These are phyloP conservation scores for Cytospora leucostoma DNA, from an alignment of 2,329 filamentous ascomycete species.

Conservation along the genomic window DNA sequence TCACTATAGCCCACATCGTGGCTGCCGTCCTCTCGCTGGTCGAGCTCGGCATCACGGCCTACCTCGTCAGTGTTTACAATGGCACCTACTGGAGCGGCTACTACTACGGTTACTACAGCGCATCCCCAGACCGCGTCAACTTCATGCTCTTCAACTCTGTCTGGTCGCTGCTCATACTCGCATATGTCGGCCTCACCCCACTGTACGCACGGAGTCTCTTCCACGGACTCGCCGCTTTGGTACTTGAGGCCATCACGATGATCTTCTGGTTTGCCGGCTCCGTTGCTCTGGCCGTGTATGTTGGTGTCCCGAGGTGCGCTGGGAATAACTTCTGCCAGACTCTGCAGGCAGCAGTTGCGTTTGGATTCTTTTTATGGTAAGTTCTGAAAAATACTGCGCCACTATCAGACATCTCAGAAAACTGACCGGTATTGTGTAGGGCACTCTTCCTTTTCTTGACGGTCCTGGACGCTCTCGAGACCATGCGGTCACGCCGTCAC, in stretches of 20 bases:
- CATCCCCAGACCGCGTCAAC: conserved; percentile 60
- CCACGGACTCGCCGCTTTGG: conserved; percentile 66
- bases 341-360: conserved; percentile 64
- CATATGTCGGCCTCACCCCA: conserved; percentile 70
- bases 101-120: conserved; percentile 20
- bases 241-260: conserved; percentile 70
- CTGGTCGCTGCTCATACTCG: conserved; percentile 73
- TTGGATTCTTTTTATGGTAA: conserved; percentile 65
- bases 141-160: conserved; percentile 80
- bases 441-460: conserved; percentile 50
- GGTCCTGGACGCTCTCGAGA: conserved; percentile 49
- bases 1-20: conserved; percentile 64
- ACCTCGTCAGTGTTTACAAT: conserved; percentile 56
- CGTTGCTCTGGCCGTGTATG: conserved; percentile 70
- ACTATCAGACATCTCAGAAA: not conserved
- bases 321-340: conserved; percentile 57
- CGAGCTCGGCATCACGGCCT: conserved; percentile 73
- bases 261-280: conserved; percentile 91
- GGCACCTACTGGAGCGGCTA: conserved; percentile 36
- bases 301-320: conserved; percentile 59
- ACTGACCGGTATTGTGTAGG: conserved; percentile 36
- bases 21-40: conserved; percentile 71
- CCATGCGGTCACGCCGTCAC: conserved; percentile 45
- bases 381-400: conserved; percentile 22
- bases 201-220: conserved; percentile 61